A percentile compares a stretch with the other conserved stretches of the same genome.
Conservation (phyloP, 2,329 filamentous ascomycete species). For the Aureobasidium sp. region DNA sequence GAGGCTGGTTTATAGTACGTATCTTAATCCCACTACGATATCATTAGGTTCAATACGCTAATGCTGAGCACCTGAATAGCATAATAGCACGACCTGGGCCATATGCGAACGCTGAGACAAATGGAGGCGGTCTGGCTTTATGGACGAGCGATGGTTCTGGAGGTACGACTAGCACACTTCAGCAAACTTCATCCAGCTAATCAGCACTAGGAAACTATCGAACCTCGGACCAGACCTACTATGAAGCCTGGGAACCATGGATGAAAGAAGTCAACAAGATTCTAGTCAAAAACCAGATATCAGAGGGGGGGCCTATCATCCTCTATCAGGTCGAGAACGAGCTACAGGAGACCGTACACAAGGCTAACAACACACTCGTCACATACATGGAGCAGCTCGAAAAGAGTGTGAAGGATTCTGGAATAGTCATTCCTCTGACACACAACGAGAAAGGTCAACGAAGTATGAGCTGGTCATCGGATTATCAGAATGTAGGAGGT, state of each 20-base stretch:
- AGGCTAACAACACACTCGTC: conserved; percentile 32
- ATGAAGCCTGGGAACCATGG: conserved; percentile 45
- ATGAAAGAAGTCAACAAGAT: conserved; percentile 38
- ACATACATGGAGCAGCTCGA: conserved; percentile 51
- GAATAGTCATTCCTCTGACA: conserved; percentile 50
- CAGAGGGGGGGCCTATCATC: conserved; percentile 47
- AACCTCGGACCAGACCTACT: conserved; percentile 41
- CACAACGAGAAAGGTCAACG: conserved; percentile 54
- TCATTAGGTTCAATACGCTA: background rate
- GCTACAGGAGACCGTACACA: conserved; percentile 32
- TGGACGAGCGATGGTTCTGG: conserved; percentile 54
- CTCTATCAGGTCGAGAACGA: conserved; percentile 54
- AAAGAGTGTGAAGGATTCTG: conserved; percentile 44
- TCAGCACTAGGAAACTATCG: conserved; percentile 28
- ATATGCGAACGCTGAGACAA: conserved; percentile 57
- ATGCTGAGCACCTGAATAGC: background rate
- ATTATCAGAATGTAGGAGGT: conserved; percentile 49
- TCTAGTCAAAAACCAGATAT: conserved; percentile 47
- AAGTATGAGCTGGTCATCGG: conserved; percentile 51
- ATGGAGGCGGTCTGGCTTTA: conserved; percentile 51
- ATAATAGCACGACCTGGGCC: conserved; percentile 42
- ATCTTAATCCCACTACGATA: background rate
- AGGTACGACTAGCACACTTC: conserved; percentile 24
- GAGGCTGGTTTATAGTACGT: conserved; percentile 33
- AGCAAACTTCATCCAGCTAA: background rate